These are phyloP conservation scores for Microbotryum violaceum DNA, from an alignment of 1,284 basidiomycete genomes.

Conservation along the genomic window DNA sequence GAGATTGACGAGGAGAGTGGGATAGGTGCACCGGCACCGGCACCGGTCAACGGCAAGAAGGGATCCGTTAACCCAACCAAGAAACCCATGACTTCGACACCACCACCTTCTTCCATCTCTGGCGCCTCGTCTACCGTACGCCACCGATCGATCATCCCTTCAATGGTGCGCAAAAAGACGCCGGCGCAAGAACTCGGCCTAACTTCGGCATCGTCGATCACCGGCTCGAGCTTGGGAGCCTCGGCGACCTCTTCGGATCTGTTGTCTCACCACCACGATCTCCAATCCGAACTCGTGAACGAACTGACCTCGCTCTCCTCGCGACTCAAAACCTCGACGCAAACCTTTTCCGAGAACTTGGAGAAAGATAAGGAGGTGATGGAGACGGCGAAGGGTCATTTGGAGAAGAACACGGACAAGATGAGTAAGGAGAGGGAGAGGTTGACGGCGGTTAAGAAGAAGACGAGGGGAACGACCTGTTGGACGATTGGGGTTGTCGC, in stretches of 20 bases:
- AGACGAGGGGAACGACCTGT: conserved; percentile 64
- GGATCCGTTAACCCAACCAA: too few relatives aligned
- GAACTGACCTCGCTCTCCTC: conserved; percentile 40
- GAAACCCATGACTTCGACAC: too few relatives aligned
- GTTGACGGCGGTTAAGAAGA: conserved; percentile 55
- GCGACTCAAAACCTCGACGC: conserved; percentile 63
- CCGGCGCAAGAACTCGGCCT: too few relatives aligned
- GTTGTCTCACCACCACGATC: conserved; percentile 16
- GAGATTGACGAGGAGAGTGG: too few relatives aligned
- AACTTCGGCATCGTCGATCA: too few relatives aligned
- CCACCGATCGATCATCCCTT: too few relatives aligned
- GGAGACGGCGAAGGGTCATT: conserved; percentile 54
- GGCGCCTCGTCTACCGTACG: too few relatives aligned
- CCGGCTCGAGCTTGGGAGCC: too few relatives aligned
- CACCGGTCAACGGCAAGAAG: too few relatives aligned
- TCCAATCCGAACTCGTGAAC: conserved; percentile 18
- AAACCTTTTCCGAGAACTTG: conserved; percentile 59
- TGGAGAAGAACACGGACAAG: conserved; percentile 58
- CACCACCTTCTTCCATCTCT: too few relatives aligned
- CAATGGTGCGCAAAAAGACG: too few relatives aligned
- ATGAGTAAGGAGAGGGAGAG: conserved; percentile 59
- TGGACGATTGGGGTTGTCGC: conserved; percentile 56
- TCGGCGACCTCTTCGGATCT: conserved; percentile 10
- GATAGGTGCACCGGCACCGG: too few relatives aligned
- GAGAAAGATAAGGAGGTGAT: conserved; percentile 59